Evolutionary conservation across 2,329 filamentous ascomycete species (phyloP), one percentile per base, ranked within the genome.

Genomic region (Zymoseptoria brevis): DNA sequence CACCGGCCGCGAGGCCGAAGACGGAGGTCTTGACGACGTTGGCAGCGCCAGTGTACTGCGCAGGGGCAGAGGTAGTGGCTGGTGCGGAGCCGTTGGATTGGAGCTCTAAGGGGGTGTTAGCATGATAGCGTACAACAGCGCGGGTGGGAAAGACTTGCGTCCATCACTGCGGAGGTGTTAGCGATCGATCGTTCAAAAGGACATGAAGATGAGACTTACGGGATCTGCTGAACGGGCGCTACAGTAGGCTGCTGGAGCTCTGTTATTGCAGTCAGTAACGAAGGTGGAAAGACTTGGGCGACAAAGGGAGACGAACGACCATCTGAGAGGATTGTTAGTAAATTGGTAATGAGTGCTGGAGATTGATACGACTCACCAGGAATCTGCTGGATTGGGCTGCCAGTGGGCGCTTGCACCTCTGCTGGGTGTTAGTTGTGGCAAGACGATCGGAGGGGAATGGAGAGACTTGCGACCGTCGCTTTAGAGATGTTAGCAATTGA

Each of bases 401-500:
- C 53, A 4, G 57, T 65, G 60, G 60, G 55, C 4, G 60, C 59
- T 41, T 60, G 59, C 62, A 80, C 71, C 68, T 82, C 35, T 41
- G 35, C n/a, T 41, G 2, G n/a, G 11, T 41, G 35, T 41, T 16
- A 41, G 35, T 41, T 9, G 30, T 35, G 30, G 4, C 30, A 11
- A 2, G 13, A 35, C 6, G 4, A 22, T 22, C n/a, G 21, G 21
- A 22, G 1, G 8, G 30, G 9, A 35, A 9, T 35, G 30, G 13
- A 8, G 1, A 9, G 4, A 35, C 30, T 1, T 2, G 79, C 41
- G 56, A 3, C 79, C 80, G 60, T 82, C 80, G n/a, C 54, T 56
- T 29, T 19, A 19, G 4, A 50, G 52, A 29, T 8, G 29, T 53
- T 26, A n/a, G 51, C 21, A 57, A 57, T 30, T 51, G 8, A 19